Conservation (phyloP, 1,284 basidiomycete genomes). For the Fomes fomentarius region DNA sequence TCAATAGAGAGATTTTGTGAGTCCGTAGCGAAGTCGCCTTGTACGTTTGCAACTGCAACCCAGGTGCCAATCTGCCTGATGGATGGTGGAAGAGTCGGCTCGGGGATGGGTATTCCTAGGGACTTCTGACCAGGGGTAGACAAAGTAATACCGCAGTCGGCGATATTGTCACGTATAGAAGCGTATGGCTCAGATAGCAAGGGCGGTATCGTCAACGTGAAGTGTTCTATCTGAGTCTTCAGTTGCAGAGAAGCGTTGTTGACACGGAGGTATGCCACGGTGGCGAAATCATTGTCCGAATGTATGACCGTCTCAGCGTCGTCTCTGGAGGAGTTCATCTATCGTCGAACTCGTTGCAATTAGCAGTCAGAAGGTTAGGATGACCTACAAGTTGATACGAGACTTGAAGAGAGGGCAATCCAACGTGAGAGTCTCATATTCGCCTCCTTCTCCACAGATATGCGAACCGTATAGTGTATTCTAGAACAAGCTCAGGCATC, state of each 20-base stretch:
- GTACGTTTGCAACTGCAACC: conserved; percentile 62
- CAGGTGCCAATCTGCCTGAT: conserved; percentile 44
- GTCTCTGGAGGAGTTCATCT: conserved; percentile 41
- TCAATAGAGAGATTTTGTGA: conserved; percentile 46
- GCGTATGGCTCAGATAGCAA: conserved; percentile 51
- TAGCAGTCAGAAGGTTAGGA: conserved; percentile 1
- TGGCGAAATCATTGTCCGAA: conserved; percentile 76
- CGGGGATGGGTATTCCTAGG: background rate
- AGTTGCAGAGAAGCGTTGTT: conserved; percentile 63
- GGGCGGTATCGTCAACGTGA: conserved; percentile 45
- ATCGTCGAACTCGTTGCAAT: background rate
- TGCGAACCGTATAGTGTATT: conserved; percentile 88
- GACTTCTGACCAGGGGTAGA: background rate
- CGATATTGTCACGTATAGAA: conserved; percentile 29
- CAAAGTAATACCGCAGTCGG: background rate
- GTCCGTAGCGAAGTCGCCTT: conserved; percentile 30
- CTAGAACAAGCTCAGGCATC: conserved; percentile 46
- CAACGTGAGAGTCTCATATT: conserved; percentile 94
- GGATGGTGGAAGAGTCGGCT: background rate
- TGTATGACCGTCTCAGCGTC: conserved; percentile 76
- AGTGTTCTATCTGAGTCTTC: conserved; percentile 42
- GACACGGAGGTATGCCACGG: conserved; percentile 88
- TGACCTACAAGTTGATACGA: conserved; percentile 75
- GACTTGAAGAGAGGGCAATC: conserved; percentile 90
- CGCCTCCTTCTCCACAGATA: conserved; percentile 97